Percentiles rank a stretch among this genome's conserved stretches.
Evolutionary conservation across 2,329 filamentous ascomycete genomes (phyloP).

Genomic region (Cercospora sesami): DNA sequence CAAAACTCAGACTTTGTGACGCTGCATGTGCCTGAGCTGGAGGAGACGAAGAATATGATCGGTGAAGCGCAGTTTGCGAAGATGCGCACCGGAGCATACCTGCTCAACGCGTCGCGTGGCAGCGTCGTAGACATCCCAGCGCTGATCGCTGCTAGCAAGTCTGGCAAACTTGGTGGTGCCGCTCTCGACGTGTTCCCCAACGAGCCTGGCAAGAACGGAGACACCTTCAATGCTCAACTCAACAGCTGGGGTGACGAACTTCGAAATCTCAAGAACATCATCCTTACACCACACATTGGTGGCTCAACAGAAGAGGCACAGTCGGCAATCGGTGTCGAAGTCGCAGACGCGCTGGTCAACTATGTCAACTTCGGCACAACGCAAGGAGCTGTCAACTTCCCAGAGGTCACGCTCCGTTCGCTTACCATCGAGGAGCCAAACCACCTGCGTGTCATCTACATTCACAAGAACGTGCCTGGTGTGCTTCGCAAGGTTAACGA

Average conservation of each 20-base stretch:
- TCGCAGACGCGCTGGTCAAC: conserved; percentile 79
- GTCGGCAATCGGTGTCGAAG: conserved; percentile 91
- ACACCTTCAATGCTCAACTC: conserved; percentile 84
- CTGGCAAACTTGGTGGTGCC: conserved; percentile 84
- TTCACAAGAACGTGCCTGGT: conserved; percentile 94
- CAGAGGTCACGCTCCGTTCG: conserved; percentile 89
- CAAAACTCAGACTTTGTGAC: conserved; percentile 86
- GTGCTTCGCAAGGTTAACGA: conserved; percentile 94
- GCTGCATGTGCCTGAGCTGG: conserved; percentile 87
- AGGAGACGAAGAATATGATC: conserved; percentile 93
- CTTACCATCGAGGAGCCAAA: conserved; percentile 86
- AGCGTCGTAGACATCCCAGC: conserved; percentile 93
- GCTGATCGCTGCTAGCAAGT: conserved; percentile 80
- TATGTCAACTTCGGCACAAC: conserved; percentile 97
- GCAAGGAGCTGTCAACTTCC: conserved; percentile 89
- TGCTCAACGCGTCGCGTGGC: conserved; percentile 94
- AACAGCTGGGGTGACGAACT: conserved; percentile 86
- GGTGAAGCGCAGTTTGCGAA: conserved; percentile 72
- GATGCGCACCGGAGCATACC: conserved; percentile 91
- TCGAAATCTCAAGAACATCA: conserved; percentile 82
- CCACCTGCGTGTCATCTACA: conserved; percentile 90
- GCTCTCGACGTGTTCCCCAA: conserved; percentile 96
- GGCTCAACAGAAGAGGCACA: conserved; percentile 98
- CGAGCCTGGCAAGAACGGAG: conserved; percentile 89
- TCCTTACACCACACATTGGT: conserved; percentile 94